These are phyloP conservation scores for Cystobasidium sp. DNA, from an alignment of 1,284 basidiomycete genomes.

Conservation along the genomic window DNA sequence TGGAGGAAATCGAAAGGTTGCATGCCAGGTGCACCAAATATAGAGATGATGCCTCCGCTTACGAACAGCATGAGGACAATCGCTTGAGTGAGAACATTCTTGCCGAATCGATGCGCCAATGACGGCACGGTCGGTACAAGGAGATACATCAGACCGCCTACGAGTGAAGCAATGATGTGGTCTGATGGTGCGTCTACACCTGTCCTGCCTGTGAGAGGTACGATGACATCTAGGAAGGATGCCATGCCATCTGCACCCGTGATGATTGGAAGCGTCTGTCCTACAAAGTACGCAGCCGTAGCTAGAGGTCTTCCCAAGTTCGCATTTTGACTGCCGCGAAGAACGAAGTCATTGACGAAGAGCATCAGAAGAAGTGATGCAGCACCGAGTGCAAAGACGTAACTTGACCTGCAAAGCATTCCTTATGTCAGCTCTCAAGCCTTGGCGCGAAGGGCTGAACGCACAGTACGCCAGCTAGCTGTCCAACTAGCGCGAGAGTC, in stretches of 20 bases:
- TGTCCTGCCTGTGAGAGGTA: slow-evolving; percentile 73
- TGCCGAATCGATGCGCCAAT: slow-evolving; percentile 57
- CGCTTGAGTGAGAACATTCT: slow-evolving; percentile 29
- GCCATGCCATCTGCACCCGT: slow-evolving; percentile 72
- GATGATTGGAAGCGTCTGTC: slow-evolving; percentile 67
- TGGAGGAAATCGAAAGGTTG: slow-evolving; percentile 37
- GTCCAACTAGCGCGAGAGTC: slow-evolving; percentile 63
- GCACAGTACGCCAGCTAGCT: slow-evolving; percentile 70
- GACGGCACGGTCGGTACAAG: slow-evolving; percentile 47
- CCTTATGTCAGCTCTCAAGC: neutral
- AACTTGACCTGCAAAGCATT: slow-evolving; percentile 60
- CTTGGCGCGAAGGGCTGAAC: slow-evolving; percentile 69
- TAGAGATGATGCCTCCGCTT: slow-evolving; percentile 65
- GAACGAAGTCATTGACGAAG: slow-evolving; percentile 64
- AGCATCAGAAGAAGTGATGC: slow-evolving; percentile 57
- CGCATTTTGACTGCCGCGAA: slow-evolving; percentile 48
- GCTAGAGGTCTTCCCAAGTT: slow-evolving; percentile 53
- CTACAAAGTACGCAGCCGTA: slow-evolving; percentile 65
- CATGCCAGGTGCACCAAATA: slow-evolving; percentile 64
- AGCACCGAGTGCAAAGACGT: slow-evolving; percentile 46
- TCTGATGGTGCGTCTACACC: slow-evolving; percentile 75
- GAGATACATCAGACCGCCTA: slow-evolving; percentile 45
- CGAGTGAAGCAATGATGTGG: slow-evolving; percentile 75
- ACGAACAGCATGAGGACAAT: slow-evolving; percentile 62
- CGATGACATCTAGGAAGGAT: slow-evolving; percentile 82